Evolutionary conservation across 805 yeast species (phyloP), one percentile per base, ranked within the genome.

Genomic region (Lachancea dasiensis): DNA sequence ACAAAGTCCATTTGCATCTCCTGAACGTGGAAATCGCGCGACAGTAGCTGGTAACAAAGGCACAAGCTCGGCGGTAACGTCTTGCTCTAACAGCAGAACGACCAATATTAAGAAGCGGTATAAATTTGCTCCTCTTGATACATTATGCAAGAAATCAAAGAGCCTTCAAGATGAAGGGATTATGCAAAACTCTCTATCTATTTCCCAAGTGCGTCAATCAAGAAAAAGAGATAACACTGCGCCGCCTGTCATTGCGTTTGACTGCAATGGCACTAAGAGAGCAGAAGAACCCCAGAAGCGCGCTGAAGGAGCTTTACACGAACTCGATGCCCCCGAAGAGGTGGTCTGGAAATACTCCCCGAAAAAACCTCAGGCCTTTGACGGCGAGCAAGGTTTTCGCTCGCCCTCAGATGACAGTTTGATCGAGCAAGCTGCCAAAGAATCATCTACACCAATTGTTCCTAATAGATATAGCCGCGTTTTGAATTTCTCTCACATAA

Each of bases 291-390:
- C 21, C 27, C 13, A 14, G 13, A 23, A 8, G 8, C 22, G 17
- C 13, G 37, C 23, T 3, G 10, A 10, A n/a, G 18, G 31, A 13
- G n/a, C 24, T 9, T 10, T 13, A 5, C 28, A 29, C 11, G 44
- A 45, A 7, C n/a, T 19, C 14, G 43, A 40, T 2, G 47, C 49
- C 16, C 32, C 55, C 10, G 62, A 58, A 29, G 58, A 56, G 37
- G 61, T 60, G 2, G 50, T 58, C 7, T 60, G 64, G 64, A 47
- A 46, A 13, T 56, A 55, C 31, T 51, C 54, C 6, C 64, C 64
- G 2, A 26, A 22, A 3, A 36, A 42, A 17, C 45, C 40, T 18
- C 46, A 46, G 16, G 19, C 14, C 25, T 32, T 37, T 3, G 36
- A 30, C 5, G 7, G 15, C n/a, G 37, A 34, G 7, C 25, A 14